These are phyloP conservation scores for Penicillium sp. DNA, from an alignment of 2,329 filamentous ascomycete genomes.

Conservation along the genomic window DNA sequence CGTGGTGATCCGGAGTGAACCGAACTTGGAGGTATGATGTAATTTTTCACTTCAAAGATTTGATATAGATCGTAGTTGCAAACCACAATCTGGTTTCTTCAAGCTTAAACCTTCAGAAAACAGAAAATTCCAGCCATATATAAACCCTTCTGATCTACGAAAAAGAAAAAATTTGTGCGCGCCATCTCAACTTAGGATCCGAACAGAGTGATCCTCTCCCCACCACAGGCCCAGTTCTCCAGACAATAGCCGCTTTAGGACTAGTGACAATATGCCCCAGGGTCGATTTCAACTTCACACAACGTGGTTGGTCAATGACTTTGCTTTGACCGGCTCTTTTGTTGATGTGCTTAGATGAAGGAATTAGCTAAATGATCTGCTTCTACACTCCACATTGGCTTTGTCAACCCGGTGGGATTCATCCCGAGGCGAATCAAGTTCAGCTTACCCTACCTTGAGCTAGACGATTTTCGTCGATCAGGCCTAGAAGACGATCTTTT, in stretches of 20 bases:
- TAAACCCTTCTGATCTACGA: neutral
- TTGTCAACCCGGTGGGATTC: neutral
- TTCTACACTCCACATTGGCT: constrained; percentile 1
- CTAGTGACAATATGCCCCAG: constrained; percentile 18
- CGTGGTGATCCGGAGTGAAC: neutral
- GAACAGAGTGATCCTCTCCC: constrained; percentile 1
- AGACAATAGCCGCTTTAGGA: constrained; percentile 24
- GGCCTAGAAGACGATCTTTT: neutral
- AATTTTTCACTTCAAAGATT: constrained; percentile 2
- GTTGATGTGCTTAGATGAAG: constrained; percentile 16
- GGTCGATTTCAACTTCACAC: neutral
- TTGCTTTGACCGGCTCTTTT: constrained; percentile 3
- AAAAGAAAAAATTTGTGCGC: neutral
- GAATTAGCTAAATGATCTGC: constrained; percentile 18
- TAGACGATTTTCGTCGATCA: neutral
- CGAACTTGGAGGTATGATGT: constrained; percentile 17
- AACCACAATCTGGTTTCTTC: neutral
- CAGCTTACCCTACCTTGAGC: neutral
- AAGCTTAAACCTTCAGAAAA: neutral
- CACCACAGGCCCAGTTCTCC: constrained; percentile 19
- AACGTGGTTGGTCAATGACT: constrained; percentile 18
- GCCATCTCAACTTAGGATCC: neutral
- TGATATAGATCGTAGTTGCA: neutral
- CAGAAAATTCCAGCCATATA: neutral
- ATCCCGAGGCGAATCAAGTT: neutral